Conservation (phyloP, 179 eudicot genomes). For the Nepenthes alata region DNA sequence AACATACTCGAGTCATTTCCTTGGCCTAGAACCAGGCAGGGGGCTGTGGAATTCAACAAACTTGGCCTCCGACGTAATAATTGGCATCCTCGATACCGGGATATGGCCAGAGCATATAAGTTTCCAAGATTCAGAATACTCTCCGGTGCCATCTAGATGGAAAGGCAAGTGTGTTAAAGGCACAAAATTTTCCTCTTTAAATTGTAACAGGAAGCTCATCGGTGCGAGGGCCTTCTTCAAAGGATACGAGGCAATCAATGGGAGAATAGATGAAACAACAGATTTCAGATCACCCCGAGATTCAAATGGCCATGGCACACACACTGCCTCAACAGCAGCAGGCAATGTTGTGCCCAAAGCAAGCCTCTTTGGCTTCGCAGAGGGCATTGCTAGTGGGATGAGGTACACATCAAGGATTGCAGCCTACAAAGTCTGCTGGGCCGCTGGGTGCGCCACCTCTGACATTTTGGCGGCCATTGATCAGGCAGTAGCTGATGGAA, state of each 20-base stretch:
- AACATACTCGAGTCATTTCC: constrained; percentile 54
- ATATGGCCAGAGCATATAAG: constrained; percentile 78
- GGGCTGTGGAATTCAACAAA: constrained; percentile 54
- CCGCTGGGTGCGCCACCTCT: constrained; percentile 50
- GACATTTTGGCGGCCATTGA: constrained; percentile 70
- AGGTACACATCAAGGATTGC: constrained; percentile 64
- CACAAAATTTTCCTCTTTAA: constrained; percentile 33
- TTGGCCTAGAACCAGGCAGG: constrained; percentile 35
- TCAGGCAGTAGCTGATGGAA: constrained; percentile 53
- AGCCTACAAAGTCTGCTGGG: constrained; percentile 61
- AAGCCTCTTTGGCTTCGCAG: constrained; percentile 38
- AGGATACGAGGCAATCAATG: constrained; percentile 57
- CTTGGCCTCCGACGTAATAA: constrained; percentile 45
- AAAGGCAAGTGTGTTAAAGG: constrained; percentile 57
- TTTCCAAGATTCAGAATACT: constrained; percentile 29
- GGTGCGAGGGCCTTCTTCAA: constrained; percentile 57
- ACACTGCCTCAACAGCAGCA: constrained; percentile 72
- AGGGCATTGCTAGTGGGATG: constrained; percentile 58
- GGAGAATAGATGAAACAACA: constrained; percentile 38
- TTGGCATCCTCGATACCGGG: constrained; percentile 69
- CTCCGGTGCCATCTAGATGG: constrained; percentile 54
- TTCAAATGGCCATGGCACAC: constrained; percentile 70
- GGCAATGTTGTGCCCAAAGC: constrained; percentile 43
- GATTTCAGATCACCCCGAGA: constrained; percentile 58
- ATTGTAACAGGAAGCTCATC: constrained; percentile 52